Evolutionary conservation across 2,329 filamentous ascomycete species (phyloP), one percentile per base, ranked within the genome.

Genomic region (Karstenula rhodostoma): DNA sequence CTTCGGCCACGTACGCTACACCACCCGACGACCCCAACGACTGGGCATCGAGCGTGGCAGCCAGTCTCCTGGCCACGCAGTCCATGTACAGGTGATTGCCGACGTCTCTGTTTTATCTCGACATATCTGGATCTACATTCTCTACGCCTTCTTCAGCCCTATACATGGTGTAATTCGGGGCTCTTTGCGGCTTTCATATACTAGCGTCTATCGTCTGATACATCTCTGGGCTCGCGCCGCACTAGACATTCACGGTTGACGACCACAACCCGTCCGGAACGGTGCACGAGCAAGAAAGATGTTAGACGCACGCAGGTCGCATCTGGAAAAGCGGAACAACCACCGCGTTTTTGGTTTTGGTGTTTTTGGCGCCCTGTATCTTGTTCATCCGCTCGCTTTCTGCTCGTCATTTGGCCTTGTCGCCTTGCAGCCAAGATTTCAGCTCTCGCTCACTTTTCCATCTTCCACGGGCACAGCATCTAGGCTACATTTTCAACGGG

Each of bases 21-120:
- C 95, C 95, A 23, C 94, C 95, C 3, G 97, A 97, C 69, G 94
- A 97, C 73, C 94, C 96, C 70, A 89, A 89, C 64, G 94, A 97
- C 76, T 98, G 94, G 94, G 93, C 90, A 19, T 88, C 90, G 9
- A 90, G 91, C 44, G 91, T 92, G 32, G 88, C 93, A 12, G 90
- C 92, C 6, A 93, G 90, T 79, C 93, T 79, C 22, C 70, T 78
- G 62, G 73, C 74, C 25, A 75, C 77, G 9, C 75, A 78, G 62
- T 74, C 74, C 51, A 68, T 70, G 56, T 77, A 78, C 57, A 74
- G 77, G 67, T 77, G 62, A 71, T 70, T 47, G 54, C 40, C 50
- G 42, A 52, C 52, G 56, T 58, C 54, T 56, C 51, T 44, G 46
- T 52, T 60, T 61, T 51, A 57, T 57, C 50, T 17, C 56, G 25